Conservation (phyloP, 306 rosid genomes). For the Begonia loranthoides region DNA sequence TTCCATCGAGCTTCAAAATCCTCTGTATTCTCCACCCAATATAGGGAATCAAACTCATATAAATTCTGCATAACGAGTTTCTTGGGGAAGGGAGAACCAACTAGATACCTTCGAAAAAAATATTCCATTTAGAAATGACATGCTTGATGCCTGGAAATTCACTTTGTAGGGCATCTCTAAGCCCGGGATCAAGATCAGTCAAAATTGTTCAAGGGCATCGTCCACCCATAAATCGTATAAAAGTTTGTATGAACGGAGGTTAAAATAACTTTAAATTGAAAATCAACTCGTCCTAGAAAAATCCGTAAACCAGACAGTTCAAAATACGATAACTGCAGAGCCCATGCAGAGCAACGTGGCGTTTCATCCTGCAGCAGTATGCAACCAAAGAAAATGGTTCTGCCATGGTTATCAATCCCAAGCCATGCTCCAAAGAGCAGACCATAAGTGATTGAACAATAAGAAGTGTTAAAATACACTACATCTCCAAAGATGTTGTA, state of each 20-base stretch:
- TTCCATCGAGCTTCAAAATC: conserved; percentile 83
- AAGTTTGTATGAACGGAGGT: conserved; percentile 41
- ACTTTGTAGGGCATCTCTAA: conserved; percentile 55
- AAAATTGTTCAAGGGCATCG: conserved; percentile 78
- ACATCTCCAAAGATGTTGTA: conserved; percentile 64
- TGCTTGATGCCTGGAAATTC: conserved; percentile 66
- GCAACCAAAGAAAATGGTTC: conserved; percentile 69
- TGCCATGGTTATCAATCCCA: conserved; percentile 86
- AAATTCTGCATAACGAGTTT: conserved; percentile 68
- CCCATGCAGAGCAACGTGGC: conserved; percentile 71
- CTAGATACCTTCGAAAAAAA: conserved; percentile 51
- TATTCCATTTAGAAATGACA: conserved; percentile 47
- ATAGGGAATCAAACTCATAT: conserved; percentile 54
- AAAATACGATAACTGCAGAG: conserved; percentile 57
- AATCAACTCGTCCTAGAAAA: background rate
- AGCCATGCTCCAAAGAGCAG: conserved; percentile 87
- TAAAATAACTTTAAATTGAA: conserved; percentile 22
- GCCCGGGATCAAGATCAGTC: conserved; percentile 72
- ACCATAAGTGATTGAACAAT: conserved; percentile 75
- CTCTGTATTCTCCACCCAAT: conserved; percentile 56
- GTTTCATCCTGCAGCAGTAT: conserved; percentile 90
- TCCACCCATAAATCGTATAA: conserved; percentile 77
- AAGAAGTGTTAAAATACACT: conserved; percentile 61
- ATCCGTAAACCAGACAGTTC: too few relatives aligned
- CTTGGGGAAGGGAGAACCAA: conserved; percentile 74